A percentile compares a stretch with the other conserved stretches of the same genome.
These are phyloP conservation scores for Phytopythium aichiense DNA, from an alignment of 352 stramenopile species.

Conservation along the genomic window DNA sequence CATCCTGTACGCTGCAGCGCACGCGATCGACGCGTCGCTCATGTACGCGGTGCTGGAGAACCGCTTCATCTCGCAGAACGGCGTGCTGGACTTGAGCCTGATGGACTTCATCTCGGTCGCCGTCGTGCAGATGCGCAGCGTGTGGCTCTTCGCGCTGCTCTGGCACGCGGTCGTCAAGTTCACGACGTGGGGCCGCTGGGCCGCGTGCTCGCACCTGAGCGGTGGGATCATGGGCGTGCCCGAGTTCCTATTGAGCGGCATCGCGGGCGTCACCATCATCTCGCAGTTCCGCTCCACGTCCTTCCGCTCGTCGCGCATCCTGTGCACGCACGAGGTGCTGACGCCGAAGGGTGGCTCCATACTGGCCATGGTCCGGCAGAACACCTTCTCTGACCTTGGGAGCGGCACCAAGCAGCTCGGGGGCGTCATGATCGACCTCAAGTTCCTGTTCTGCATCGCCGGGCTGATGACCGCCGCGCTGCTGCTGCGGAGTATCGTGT, in stretches of 20 bases:
- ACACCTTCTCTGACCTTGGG: constrained; percentile 13
- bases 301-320: constrained; percentile 19
- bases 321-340: constrained; percentile 4
- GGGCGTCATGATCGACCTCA: constrained; percentile 27
- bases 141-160: constrained; percentile 34
- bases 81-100: constrained; percentile 24
- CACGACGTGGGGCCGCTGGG: constrained; percentile 15
- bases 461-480: constrained; percentile 4
- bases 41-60: constrained; percentile 30
- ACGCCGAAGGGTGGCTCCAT: not conserved
- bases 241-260: constrained; percentile 29
- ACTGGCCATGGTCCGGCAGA: not conserved
- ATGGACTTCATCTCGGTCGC: constrained; percentile 26
- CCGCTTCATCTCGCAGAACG: constrained; percentile 27
- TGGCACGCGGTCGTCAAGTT: constrained; percentile 24
- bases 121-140: constrained; percentile 38
- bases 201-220: constrained; percentile 7
- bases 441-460: constrained; percentile 23
- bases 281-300: constrained; percentile 28
- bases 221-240: constrained; percentile 25
- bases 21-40: constrained; percentile 41
- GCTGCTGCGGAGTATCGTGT: not conserved
- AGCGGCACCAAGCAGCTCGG: constrained; percentile 18
- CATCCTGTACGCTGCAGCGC: constrained; percentile 33
- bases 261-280: constrained; percentile 30